Base-by-base conservation (phyloP, 2,329 filamentous ascomycete species). In the Raffaelea deltoideospora region DNA sequence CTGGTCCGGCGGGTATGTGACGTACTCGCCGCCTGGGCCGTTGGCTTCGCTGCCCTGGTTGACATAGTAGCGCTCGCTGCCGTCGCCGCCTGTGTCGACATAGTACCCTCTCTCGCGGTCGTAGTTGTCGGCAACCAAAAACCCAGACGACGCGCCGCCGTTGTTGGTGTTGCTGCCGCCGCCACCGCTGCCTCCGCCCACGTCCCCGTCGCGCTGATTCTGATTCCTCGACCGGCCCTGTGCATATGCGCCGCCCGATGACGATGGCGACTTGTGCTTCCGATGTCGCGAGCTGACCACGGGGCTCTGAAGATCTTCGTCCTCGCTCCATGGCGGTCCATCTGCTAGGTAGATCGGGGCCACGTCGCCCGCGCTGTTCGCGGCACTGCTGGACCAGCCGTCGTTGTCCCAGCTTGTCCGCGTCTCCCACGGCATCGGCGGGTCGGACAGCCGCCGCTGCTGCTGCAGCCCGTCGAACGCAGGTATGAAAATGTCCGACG, bases 241-340 rank as follows among this genome's bases (percentile, higher is more conserved):
- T 31, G 54, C 54, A 37, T 63, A 57, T 4, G 65, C 57, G 15
- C 67, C 65, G n/a, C n/a, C n/a, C n/a, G n/a, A n/a, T n/a, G n/a
- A n/a, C 2, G 67, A 67, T 1, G 72, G 68, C 3, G 79, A 83
- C 55, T 83, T 92, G 59, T 87, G 79, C 57, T 90, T 93, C 51
- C 81, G 79, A 55, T 93, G 86, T 40, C 82, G 70, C 28, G 81
- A 81, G 45, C 80, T 84, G 13, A 87, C 84, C 15, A 94, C 83
- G 0, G 87, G 87, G 52, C 86, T 93, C 51, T 90, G 84, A 31
- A 95, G 67, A 56, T 96, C 90, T 48, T 96, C 86, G 50, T 96
- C 87, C 59, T 95, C 87, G 56, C 85, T 93, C 62, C 86, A 96
- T 3, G 87, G 88, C 18, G 87, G 87, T 0, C 87, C 87, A 52